Base-by-base conservation (phyloP, 352 stramenopile species). In the Phytophthora citricola region DNA sequence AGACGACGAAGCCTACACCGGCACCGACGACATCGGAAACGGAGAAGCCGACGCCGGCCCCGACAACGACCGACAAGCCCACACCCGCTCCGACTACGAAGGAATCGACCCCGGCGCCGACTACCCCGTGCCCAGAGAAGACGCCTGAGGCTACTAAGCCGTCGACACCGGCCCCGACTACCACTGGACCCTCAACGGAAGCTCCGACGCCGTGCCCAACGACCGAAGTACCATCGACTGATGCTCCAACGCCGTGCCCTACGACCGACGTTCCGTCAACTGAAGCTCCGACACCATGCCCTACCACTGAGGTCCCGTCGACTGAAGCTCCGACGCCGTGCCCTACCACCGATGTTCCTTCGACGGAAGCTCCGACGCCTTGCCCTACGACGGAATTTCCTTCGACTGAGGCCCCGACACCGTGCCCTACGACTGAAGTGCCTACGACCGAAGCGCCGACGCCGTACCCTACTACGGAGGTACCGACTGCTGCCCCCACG, bases 121-220 rank as follows among this genome's bases (percentile, higher is more conserved):
- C 65, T 10, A 66, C 63, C 1, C 63, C 59, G 2, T 69, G 47
- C 51, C 63, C 72, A 4, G 66, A 71, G 32, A 78, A 40, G 14
- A 61, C 56, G 1, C 63, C 56, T 0, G 54, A 53, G 22, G 46
- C 62, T 36, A 70, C 62, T 39, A 56, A 43, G 31, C 61, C 71
- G 61, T 50, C 64, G 7, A 79, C 70, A 0, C 56, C 68, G 1
- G 63, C 71, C 0, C 66, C 72, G n/a, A 62, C 67, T 4, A 68
- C 66, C 0, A 34, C 73, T 4, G 61, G 51, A 12, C 41, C 63
- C 0, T 59, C 54, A n/a, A 68, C 66, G 10, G 40, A 40, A 7
- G 43, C 48, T 4, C 49, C 66, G 12, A 70, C 63, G 5, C 67
- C 67, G 34, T 56, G 31, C 5, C 55, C 67, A 5, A 59, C 58